These are phyloP conservation scores for Boletus reticuloceps DNA, from an alignment of 768 basidiomycete species.

Conservation along the genomic window DNA sequence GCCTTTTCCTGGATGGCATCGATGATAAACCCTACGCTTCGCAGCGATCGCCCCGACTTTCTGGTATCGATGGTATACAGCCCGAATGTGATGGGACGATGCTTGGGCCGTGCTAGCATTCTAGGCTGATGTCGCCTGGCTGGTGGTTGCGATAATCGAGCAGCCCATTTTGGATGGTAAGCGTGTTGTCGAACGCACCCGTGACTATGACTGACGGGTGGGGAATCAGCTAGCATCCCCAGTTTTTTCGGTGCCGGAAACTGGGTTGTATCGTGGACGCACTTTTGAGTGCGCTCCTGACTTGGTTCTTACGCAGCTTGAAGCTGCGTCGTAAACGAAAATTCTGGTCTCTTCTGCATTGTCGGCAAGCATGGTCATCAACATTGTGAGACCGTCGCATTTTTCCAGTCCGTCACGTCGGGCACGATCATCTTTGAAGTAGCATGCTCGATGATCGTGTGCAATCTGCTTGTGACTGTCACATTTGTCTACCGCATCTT, in stretches of 20 bases:
- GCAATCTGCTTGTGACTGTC: conserved; percentile 23
- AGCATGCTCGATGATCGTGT: too few species aligned
- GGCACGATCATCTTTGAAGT: too few species aligned
- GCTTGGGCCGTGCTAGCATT: conserved; percentile 16
- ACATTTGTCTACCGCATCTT: conserved; percentile 16
- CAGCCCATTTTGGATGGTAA: conserved; percentile 8
- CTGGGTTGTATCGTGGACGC: too few species aligned
- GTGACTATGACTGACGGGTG: not conserved
- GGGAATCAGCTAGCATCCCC: not conserved
- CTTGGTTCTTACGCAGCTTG: too few species aligned
- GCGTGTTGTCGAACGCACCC: not conserved
- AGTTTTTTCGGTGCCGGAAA: conserved; percentile 3
- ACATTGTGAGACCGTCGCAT: too few species aligned
- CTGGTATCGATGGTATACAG: conserved; percentile 13
- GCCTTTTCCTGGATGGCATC: not conserved
- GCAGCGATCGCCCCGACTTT: conserved; percentile 17
- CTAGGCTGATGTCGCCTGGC: conserved; percentile 7
- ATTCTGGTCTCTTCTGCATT: too few species aligned
- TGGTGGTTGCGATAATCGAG: conserved; percentile 2
- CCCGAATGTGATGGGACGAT: conserved; percentile 28
- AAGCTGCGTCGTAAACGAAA: too few species aligned
- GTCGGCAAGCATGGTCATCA: too few species aligned
- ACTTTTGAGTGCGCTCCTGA: too few species aligned
- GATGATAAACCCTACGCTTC: not conserved
- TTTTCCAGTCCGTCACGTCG: too few species aligned